phyloP scores from a whole-genome alignment of 2,329 filamentous ascomycete genomes.

The Mycosphaerella arachidis region DNA sequence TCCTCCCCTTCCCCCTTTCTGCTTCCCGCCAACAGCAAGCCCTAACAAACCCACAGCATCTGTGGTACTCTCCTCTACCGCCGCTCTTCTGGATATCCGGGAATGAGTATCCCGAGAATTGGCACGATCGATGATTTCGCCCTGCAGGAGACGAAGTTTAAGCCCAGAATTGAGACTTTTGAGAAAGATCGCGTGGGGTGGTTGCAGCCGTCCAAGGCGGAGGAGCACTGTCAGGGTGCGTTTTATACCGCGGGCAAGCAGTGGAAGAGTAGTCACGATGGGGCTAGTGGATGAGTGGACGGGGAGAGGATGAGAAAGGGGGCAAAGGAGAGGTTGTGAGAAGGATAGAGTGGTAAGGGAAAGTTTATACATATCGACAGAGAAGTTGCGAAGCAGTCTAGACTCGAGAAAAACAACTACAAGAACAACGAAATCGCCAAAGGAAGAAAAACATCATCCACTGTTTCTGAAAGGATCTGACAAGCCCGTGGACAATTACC shows the following conservation, averaged over 20 bases:
- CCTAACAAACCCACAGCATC: conserved; percentile 19
- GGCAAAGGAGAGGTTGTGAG: neutral
- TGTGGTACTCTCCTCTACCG: conserved; percentile 62
- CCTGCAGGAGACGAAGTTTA: conserved; percentile 54
- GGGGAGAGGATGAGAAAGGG: neutral
- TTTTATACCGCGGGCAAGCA: conserved; percentile 16
- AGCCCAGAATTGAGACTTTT: conserved; percentile 52
- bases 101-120: conserved; percentile 48
- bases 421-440: too few relatives aligned
- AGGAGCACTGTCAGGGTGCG: neutral
- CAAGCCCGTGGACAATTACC: too few relatives aligned
- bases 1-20: too few relatives aligned
- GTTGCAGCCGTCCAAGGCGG: conserved; percentile 10
- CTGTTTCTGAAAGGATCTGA: too few relatives aligned
- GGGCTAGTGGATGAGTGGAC: neutral
- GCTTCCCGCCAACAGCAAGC: too few relatives aligned
- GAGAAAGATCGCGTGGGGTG: conserved; percentile 42
- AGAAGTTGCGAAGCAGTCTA: too few relatives aligned
- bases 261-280: conserved; percentile 13
- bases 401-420: too few relatives aligned
- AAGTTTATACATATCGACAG: neutral
- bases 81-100: conserved; percentile 38
- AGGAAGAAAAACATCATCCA: too few relatives aligned
- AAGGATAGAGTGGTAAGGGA: neutral
- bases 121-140: conserved; percentile 61